These are phyloP conservation scores for Sporothrix humicola DNA, from an alignment of 2,329 filamentous ascomycete genomes.

Conservation along the genomic window DNA sequence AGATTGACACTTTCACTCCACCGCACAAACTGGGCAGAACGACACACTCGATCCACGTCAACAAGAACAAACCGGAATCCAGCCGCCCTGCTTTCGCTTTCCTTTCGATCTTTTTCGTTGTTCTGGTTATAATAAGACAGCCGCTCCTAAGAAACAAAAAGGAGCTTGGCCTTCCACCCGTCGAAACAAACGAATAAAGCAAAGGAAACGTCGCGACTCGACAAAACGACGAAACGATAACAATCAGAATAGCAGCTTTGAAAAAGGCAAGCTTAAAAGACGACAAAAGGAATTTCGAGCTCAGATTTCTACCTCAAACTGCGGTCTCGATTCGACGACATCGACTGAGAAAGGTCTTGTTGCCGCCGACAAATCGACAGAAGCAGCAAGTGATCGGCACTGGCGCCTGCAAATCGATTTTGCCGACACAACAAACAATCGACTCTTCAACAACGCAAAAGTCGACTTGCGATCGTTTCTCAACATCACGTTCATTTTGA, in stretches of 20 bases:
- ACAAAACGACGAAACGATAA: background rate
- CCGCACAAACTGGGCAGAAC: constrained; percentile 30
- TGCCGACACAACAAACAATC: background rate
- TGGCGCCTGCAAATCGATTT: constrained; percentile 1
- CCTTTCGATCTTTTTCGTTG: background rate
- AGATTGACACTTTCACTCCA: constrained; percentile 41
- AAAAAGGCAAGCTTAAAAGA: background rate
- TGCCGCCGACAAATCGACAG: constrained; percentile 8
- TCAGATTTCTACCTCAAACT: background rate
- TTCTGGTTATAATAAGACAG: constrained; percentile 33
- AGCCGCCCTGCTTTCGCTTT: background rate
- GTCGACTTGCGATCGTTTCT: background rate
- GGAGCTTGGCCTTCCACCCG: constrained; percentile 11
- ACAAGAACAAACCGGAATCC: constrained; percentile 31
- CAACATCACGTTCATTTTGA: background rate
- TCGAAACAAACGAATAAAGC: constrained; percentile 26
- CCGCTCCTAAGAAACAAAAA: constrained; percentile 28
- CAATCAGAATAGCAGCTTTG: background rate
- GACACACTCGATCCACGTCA: constrained; percentile 33
- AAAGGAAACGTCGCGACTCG: background rate
- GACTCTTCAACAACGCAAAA: background rate
- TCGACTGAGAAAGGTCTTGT: background rate
- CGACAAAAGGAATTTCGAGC: background rate
- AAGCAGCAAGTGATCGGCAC: constrained; percentile 23
- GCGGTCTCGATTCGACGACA: background rate